Conservation (phyloP, 768 basidiomycete species). For the Lentinula boryana region DNA sequence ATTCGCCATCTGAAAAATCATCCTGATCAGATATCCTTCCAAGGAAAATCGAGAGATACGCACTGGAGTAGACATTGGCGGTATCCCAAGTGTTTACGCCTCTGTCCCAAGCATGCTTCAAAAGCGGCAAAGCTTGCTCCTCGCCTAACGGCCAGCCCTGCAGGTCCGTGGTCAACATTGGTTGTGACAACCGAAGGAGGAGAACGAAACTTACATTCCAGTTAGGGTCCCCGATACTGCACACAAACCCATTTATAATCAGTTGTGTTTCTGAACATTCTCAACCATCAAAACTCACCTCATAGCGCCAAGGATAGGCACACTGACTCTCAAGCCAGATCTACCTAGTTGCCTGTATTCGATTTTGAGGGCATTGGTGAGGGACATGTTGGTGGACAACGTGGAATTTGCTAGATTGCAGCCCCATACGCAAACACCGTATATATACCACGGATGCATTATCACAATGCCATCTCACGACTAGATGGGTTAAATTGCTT, state of each 20-base stretch:
- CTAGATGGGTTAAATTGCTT: neutral
- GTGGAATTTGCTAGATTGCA: neutral
- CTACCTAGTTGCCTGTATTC: constrained; percentile 3
- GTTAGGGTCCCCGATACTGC: constrained; percentile 16
- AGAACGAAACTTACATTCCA: constrained; percentile 8
- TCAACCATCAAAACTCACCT: neutral
- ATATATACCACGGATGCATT: neutral
- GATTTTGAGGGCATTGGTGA: neutral
- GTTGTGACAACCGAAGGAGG: neutral
- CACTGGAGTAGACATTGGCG: constrained; percentile 27
- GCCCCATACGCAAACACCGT: neutral
- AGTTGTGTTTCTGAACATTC: neutral
- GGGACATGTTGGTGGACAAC: neutral
- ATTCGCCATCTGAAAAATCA: constrained; percentile 22
- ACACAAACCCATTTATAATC: constrained; percentile 13
- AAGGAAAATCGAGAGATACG: neutral
- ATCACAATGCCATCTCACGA: neutral
- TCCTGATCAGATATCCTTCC: neutral
- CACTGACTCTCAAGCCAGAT: constrained; percentile 2
- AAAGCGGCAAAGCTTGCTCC: constrained; percentile 34
- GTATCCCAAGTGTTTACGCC: constrained; percentile 33
- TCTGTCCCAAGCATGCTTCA: constrained; percentile 38
- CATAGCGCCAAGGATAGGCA: neutral
- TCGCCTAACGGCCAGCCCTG: constrained; percentile 45
- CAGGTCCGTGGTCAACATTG: constrained; percentile 6